Base-by-base conservation (phyloP, 164 flowering plant genomes). In the Cinnamomum micranthum region DNA sequence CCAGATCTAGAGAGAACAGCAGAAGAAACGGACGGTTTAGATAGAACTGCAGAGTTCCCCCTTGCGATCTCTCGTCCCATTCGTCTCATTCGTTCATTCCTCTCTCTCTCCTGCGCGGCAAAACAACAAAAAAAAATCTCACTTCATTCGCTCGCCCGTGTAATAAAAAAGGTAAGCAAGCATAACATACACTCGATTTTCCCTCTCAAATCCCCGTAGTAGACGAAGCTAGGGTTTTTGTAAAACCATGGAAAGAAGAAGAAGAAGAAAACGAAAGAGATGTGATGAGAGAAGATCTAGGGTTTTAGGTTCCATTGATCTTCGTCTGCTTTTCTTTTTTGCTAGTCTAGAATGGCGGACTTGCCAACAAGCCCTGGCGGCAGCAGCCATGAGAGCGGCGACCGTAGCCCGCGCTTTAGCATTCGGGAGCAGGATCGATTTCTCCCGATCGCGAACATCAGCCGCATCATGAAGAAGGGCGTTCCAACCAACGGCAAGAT, bases 381-480 rank as follows among this genome's bases (percentile, higher is more conserved):
- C 3, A 84, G 83, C 23, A 82, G 86, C 75, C 86, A 80, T 50
- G 86, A 82, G 22, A 82, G 84, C 65, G 73, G 83, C 24, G 84
- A 80, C 1, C 85, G 80, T 31, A 80, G 83, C 60, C 83, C 81
- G 4, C 68, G 82, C 19, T 80, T 83, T 24, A 71, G 71, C 20
- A 83, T 82, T 19, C 73, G 82, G 17, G 87, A 84, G 71, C 87
- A 82, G 68, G 87, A 84, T 19, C 72, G 85, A 65, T 84, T 58
- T 76, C 78, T 84, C 2, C 87, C 87, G 25, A 82, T 84, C 58
- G 84, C 85, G 12, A 84, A 82, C 68, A 84, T 84, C 60, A 84
- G 86, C 68, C 69, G 86, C 75, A 84, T 84, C 76, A 84, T 82
- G 87, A 84, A 84, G 84, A 84, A 80, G 67, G 87, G 80, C 3